Base-by-base conservation (phyloP, 2,329 filamentous ascomycete genomes). In the Cryphonectria radicalis region DNA sequence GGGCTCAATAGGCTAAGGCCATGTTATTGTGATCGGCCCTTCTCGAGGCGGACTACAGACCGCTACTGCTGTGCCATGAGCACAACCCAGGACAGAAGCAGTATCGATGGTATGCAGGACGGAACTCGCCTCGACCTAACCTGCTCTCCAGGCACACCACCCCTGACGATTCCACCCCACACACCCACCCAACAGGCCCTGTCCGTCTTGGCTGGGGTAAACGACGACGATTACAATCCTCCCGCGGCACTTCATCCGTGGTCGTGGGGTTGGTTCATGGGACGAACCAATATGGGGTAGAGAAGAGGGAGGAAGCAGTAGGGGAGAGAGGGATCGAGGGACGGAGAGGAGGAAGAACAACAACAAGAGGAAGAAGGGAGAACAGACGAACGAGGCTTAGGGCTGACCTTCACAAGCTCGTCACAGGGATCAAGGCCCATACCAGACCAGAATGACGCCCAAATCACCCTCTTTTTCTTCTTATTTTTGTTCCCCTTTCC, bases 21-120 rank as follows among this genome's bases (percentile, higher is more conserved):
- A n/a, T 50, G 4, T 28, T 32, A 59, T 59, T 59, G 55, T 17
- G 55, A 59, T 59, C 55, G 55, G 55, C 55, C 25, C 55, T 59
- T 59, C 55, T 59, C 14, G 55, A 17, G 55, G 55, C 32, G 55
- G 53, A 13, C 25, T 59, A 59, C 55, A 59, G 55, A 59, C 55
- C 55, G 55, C 55, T 59, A 59, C 55, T 59, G 25, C 53, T 55
- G 46, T 55, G 53, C 53, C n/a, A 11, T 55, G 53, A 55, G n/a
- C 53, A 28, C n/a, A 28, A 55, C 4, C 53, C 53, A 55, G 53
- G 53, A 55, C 25, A 55, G 25, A 55, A 28, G 53, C 25, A 55
- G 53, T 25, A 55, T 55, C 53, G n/a, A 55, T n/a, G 14, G 53
- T 28, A 55, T 55, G 55, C 28, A 59, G 4, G 53, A 25, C n/a